These are phyloP conservation scores for Suhomyces chickasaworum DNA, from an alignment of 1,139 yeast genomes.

Conservation along the genomic window DNA sequence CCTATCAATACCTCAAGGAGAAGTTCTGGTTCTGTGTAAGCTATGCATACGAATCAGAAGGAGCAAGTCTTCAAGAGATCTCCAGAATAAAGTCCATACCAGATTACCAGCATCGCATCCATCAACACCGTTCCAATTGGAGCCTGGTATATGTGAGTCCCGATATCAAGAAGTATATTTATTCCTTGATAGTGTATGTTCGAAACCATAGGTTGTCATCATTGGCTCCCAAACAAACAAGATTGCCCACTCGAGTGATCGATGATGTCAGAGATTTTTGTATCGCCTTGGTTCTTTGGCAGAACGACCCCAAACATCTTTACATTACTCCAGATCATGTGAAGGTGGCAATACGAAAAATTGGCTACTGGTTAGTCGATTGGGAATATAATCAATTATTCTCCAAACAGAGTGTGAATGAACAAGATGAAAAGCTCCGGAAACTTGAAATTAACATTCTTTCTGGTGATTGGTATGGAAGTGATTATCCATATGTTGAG, in stretches of 20 bases:
- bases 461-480: constrained; percentile 52
- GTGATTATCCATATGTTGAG: constrained; percentile 42
- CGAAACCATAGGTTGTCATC: constrained; percentile 46
- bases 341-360: constrained; percentile 43
- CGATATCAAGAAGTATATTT: constrained; percentile 40
- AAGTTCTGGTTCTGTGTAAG: constrained; percentile 40
- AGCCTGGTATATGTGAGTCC: constrained; percentile 34
- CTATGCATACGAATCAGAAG: constrained; percentile 15
- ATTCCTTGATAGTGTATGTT: constrained; percentile 41
- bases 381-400: constrained; percentile 38
- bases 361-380: constrained; percentile 51
- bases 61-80: constrained; percentile 4
- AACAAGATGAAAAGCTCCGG: constrained; percentile 20
- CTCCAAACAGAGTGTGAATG: constrained; percentile 8
- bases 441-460: constrained; percentile 36
- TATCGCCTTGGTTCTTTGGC: constrained; percentile 35
- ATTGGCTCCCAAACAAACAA: constrained; percentile 38
- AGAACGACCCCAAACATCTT: constrained; percentile 16
- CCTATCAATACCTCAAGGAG: constrained; percentile 38
- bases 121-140: constrained; percentile 11
- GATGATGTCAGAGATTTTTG: constrained; percentile 32
- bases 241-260: constrained; percentile 38
- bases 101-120: constrained; percentile 9
- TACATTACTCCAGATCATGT: constrained; percentile 44
- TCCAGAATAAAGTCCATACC: background rate